Evolutionary conservation across 1,284 basidiomycete genomes (phyloP).

Genomic region (Puccinia hordei): DNA sequence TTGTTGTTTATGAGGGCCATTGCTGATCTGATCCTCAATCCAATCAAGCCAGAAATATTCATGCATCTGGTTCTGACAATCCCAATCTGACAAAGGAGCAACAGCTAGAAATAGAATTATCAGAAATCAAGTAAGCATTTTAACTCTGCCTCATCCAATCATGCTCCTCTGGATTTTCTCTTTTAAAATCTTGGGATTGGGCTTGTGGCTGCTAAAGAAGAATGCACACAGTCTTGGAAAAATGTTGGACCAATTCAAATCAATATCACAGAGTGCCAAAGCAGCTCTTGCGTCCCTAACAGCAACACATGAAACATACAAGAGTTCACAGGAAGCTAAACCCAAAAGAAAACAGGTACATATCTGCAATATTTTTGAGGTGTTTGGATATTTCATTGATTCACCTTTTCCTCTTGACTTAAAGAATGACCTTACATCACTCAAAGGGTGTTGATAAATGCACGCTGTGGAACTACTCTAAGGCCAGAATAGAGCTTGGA

Average conservation of each 20-base stretch:
- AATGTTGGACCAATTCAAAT: constrained; percentile 81
- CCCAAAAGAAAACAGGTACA: constrained; percentile 70
- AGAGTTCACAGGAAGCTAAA: constrained; percentile 68
- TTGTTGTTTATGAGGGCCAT: constrained; percentile 77
- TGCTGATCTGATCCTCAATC: constrained; percentile 39
- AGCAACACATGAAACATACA: constrained; percentile 76
- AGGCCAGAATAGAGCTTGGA: too few relatives aligned
- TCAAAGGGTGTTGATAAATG: too few relatives aligned
- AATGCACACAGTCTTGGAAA: constrained; percentile 69
- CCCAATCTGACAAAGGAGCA: constrained; percentile 69
- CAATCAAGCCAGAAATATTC: background rate
- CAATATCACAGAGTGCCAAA: constrained; percentile 79
- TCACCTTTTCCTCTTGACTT: background rate
- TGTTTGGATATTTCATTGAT: constrained; percentile 6
- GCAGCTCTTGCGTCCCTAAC: constrained; percentile 72
- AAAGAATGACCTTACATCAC: constrained; percentile 69
- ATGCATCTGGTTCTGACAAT: constrained; percentile 56
- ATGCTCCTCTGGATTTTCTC: constrained; percentile 30
- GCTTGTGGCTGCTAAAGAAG: constrained; percentile 73
- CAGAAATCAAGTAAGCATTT: constrained; percentile 71
- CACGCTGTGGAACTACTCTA: too few relatives aligned
- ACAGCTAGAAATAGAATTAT: constrained; percentile 79
- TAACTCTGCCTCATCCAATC: constrained; percentile 50
- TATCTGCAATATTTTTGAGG: constrained; percentile 10
- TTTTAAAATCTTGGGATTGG: constrained; percentile 64